Conservation (phyloP, 2,329 filamentous ascomycete genomes). For the Chrysoporthe deuterocubensis region DNA sequence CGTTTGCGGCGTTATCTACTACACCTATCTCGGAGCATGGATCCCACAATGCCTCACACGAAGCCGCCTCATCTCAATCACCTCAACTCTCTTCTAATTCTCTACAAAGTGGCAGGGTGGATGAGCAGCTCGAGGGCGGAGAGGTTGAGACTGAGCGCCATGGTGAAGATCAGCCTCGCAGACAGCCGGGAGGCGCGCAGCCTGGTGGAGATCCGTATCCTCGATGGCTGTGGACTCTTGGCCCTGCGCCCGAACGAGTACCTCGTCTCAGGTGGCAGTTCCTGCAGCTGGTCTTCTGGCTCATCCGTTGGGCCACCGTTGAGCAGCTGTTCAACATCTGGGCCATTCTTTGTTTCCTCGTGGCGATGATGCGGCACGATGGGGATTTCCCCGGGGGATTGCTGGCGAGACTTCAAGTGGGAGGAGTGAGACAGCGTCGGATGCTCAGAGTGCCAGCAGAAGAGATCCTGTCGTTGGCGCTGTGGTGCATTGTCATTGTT, state of each 20-base stretch:
- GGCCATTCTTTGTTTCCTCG: neutral
- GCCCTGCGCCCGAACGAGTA: neutral
- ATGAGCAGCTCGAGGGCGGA: neutral
- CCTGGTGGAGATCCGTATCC: neutral
- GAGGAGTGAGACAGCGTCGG: neutral
- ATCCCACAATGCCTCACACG: neutral
- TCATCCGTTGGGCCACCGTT: constrained; percentile 1
- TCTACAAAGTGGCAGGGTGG: too few relatives aligned
- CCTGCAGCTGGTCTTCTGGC: neutral
- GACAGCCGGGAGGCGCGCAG: neutral
- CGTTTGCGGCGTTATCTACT: neutral
- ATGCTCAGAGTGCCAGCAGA: constrained; percentile 1
- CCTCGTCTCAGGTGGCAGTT: neutral
- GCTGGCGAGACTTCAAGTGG: neutral
- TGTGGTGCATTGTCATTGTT: constrained; percentile 19
- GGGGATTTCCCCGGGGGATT: neutral
- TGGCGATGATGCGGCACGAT: neutral
- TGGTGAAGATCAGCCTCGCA: neutral
- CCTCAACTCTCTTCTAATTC: too few relatives aligned
- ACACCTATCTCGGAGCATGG: neutral
- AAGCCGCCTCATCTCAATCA: neutral
- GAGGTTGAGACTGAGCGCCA: neutral
- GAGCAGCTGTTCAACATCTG: neutral
- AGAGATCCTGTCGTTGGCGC: constrained; percentile 2
- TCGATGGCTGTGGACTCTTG: neutral